Base-by-base conservation (phyloP, 352 stramenopile species). In the Globisporangium irregulare region DNA sequence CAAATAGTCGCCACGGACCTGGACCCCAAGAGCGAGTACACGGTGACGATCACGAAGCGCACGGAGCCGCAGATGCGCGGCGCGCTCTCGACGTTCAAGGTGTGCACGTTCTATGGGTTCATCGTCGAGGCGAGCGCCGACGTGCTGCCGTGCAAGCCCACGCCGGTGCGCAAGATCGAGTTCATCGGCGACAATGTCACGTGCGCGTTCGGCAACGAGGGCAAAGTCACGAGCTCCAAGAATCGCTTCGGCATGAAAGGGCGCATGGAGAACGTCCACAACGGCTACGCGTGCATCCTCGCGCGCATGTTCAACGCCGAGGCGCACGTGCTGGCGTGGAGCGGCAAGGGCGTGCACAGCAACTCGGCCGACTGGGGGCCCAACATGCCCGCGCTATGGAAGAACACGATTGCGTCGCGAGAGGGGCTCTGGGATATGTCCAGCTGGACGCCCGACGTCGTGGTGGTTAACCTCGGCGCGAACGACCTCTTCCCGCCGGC, bases 101-200 rank as follows among this genome's bases (percentile, higher is more conserved):
- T 95, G 51, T 95, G 86, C 69, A 95, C 88, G 62, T 94, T 95
- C 70, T 95, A 95, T 66, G 88, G 88, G 7, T 95, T 94, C 66
- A 91, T 95, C 57, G 68, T 94, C n/a, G 84, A 93, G 32, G 74
- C 80, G 38, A 78, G 69, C 8, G 83, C 84, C 48, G 80, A 90
- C 29, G 78, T 91, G 51, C 56, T 95, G 34, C 80, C 84, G 9
- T 70, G 79, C 10, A 72, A 78, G 8, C 72, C 73, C 4, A 70
- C 73, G 10, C 59, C 71, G 3, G 57, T 62, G 20, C 86, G 79
- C 48, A 89, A 86, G 74, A 93, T 95, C 64, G 64, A 93, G 72
- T 93, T 93, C 69, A 91, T 95, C 66, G 88, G 88, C 43, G 88
- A 94, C 64, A 93, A 87, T 50, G 85, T 93, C 62, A 94, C 88